phyloP scores from a whole-genome alignment of 2,329 filamentous ascomycete genomes.

The Diaporthe capsici region DNA sequence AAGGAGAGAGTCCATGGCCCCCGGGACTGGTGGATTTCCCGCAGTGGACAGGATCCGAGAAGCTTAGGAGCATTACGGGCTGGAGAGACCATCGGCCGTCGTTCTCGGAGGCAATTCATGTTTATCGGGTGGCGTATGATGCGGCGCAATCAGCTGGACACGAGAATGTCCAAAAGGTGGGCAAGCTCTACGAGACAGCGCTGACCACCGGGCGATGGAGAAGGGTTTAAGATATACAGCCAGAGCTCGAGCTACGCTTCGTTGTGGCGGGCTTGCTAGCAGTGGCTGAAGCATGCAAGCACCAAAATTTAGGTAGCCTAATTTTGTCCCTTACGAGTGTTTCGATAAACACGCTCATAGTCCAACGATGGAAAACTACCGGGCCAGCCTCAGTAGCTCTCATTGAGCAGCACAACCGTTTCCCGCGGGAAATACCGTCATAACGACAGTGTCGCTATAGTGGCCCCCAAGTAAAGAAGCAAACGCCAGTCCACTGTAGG shows the following conservation, averaged over 20 bases:
- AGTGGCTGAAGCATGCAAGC: background rate
- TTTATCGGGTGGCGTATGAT: constrained; percentile 58
- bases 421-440: too few relatives aligned
- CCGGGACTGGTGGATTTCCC: constrained; percentile 52
- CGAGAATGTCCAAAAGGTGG: constrained; percentile 35
- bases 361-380: background rate
- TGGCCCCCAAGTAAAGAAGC: too few relatives aligned
- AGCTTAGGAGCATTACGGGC: constrained; percentile 56
- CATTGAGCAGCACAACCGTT: background rate
- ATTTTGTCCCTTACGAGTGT: background rate
- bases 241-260: background rate
- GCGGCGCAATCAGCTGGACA: constrained; percentile 42
- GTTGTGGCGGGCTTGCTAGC: background rate
- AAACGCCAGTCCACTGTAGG: background rate
- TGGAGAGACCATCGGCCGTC: constrained; percentile 56
- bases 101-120: constrained; percentile 54
- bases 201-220: background rate
- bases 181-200: background rate
- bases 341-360: background rate
- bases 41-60: constrained; percentile 60
- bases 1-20: constrained; percentile 40
- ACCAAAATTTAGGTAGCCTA: background rate
- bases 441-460: background rate
- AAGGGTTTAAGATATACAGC: background rate
- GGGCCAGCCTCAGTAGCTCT: background rate